These are phyloP conservation scores for Neoboletus magnificus DNA, from an alignment of 768 basidiomycete species.

Conservation along the genomic window DNA sequence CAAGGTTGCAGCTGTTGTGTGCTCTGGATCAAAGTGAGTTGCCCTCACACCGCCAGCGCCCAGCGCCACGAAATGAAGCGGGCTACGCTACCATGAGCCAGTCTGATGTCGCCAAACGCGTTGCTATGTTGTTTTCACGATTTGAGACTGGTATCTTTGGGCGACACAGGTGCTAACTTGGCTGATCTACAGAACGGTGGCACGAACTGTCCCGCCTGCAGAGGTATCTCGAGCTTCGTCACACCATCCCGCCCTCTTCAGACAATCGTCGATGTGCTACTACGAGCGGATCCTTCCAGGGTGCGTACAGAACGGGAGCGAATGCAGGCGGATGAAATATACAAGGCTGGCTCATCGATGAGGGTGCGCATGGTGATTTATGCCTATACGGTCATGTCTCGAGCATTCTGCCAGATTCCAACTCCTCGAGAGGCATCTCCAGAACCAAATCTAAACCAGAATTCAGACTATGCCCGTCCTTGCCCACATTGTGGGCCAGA, in stretches of 20 bases:
- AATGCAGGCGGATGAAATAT: conserved; percentile 80
- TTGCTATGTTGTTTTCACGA: background rate
- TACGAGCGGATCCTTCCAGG: conserved; percentile 68
- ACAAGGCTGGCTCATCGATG: conserved; percentile 57
- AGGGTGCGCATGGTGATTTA: conserved; percentile 45
- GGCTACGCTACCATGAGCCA: background rate
- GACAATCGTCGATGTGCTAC: conserved; percentile 64
- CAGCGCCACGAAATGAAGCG: conserved; percentile 2
- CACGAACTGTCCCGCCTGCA: conserved; percentile 80
- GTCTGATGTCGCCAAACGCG: background rate
- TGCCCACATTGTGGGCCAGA: conserved; percentile 73
- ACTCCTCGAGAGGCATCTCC: conserved; percentile 73
- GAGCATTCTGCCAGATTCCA: conserved; percentile 53
- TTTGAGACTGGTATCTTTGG: background rate
- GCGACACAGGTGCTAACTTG: conserved; percentile 9
- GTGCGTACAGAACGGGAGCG: conserved; percentile 67
- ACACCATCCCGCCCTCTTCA: conserved; percentile 73
- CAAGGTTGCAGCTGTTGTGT: conserved; percentile 59
- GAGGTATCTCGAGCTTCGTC: conserved; percentile 63
- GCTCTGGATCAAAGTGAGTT: conserved; percentile 80
- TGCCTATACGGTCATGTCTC: background rate
- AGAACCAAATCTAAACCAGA: conserved; percentile 65
- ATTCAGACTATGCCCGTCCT: conserved; percentile 65
- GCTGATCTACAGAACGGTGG: conserved; percentile 64
- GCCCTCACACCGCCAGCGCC: background rate